Conservation (phyloP, 257 asterid species). For the Leonotis leonurus region DNA sequence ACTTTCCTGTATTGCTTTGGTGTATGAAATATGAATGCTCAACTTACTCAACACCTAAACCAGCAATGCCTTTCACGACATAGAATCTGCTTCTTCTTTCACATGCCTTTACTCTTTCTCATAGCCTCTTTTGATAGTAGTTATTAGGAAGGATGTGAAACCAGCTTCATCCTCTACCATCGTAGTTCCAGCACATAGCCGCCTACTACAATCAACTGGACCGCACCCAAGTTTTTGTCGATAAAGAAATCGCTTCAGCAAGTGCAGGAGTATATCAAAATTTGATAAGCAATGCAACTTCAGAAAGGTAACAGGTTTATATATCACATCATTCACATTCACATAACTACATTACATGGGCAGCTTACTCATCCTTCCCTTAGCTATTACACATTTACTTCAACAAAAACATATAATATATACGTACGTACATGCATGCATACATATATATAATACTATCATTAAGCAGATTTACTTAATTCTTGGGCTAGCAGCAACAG, state of each 20-base stretch:
- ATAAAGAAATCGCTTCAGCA: too few relatives aligned
- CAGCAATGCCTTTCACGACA: background rate
- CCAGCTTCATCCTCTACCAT: background rate
- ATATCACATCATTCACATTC: conserved; percentile 17
- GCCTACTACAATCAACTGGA: too few relatives aligned
- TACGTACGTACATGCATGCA: background rate
- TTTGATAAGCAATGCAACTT: background rate
- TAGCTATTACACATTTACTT: conserved; percentile 4
- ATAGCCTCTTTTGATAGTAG: background rate
- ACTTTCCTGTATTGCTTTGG: too few relatives aligned
- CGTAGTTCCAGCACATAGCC: too few relatives aligned
- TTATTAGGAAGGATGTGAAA: background rate
- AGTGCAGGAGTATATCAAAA: too few relatives aligned
- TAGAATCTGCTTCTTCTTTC: background rate
- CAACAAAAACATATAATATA: background rate
- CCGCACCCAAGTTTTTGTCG: too few relatives aligned
- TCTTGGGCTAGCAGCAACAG: conserved; percentile 50
- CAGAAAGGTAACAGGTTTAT: conserved; percentile 10
- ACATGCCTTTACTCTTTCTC: background rate
- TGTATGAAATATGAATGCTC: too few relatives aligned
- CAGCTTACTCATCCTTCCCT: conserved; percentile 20
- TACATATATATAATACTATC: background rate
- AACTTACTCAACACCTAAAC: too few relatives aligned
- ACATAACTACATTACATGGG: conserved; percentile 26
- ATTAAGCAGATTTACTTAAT: conserved; percentile 23